A percentile compares a stretch with the other conserved stretches of the same genome.
These are phyloP conservation scores for Saccharomycopsis malanga DNA, from an alignment of 805 yeast species.

Conservation along the genomic window DNA sequence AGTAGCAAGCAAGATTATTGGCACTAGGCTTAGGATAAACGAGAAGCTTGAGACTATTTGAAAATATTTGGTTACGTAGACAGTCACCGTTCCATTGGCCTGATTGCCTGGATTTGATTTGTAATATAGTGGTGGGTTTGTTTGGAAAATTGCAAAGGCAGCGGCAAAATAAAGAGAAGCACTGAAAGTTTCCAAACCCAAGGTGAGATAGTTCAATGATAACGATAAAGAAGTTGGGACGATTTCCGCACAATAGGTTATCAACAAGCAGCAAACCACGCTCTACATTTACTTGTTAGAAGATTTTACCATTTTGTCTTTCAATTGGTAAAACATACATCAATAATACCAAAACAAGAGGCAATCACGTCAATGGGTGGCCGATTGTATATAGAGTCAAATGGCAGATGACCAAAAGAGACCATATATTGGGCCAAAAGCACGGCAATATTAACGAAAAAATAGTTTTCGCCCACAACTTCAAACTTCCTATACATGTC, in stretches of 20 bases:
- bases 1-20: neutral
- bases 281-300: neutral
- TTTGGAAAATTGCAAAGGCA: neutral
- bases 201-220: neutral
- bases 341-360: neutral
- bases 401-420: conserved; percentile 9
- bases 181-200: conserved; percentile 1
- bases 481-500: conserved; percentile 5
- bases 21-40: conserved; percentile 3
- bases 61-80: conserved; percentile 4
- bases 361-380: conserved; percentile 8
- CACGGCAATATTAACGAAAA: conserved; percentile 3
- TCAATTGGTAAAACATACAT: no score
- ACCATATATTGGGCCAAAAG: conserved; percentile 5
- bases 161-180: neutral
- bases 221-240: neutral
- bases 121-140: conserved; percentile 3
- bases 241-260: neutral
- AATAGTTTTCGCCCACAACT: neutral
- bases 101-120: neutral
- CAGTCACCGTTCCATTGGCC: neutral
- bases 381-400: conserved; percentile 7
- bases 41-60: neutral
- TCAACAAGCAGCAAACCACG: conserved; percentile 10
- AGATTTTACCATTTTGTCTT: no score